Base-by-base conservation (phyloP, 768 basidiomycete genomes). In the Russula ochroleuca region DNA sequence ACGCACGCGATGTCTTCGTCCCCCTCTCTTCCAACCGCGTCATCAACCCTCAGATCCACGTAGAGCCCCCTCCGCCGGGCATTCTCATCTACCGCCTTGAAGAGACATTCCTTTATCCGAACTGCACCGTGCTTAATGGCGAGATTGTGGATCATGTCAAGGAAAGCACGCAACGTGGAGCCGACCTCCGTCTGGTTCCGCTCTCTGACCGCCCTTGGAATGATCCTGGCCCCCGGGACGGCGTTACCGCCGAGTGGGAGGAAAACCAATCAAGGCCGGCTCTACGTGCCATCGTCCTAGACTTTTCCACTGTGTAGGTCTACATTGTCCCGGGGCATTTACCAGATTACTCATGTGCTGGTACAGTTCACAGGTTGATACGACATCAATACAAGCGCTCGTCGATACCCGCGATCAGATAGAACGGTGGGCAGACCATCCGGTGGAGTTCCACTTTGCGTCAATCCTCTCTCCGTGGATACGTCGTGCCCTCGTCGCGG, bases 371-470 rank as follows among this genome's bases (percentile, higher is more conserved):
- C 89, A 98, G 67, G 81, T 98, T 48, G 97, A 99, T 70, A 92
- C 91, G 8, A 98, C 97, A 1, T 88, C 90, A 25, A 81, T 93
- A 1, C 97, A 98, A 75, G 84, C 92, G 38, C 80, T 99, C 50
- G 87, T 97, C 62, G 97, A 99, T 73, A 83, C 92, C 1, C 85
- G 94, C 21, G 83, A 76, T 35, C 90, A 90, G 73, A 81, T 98
- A n/a, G 94, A 98, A 72, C 83, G 85, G 69, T 98, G 91, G 88
- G 82, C 87, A 10, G 83, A 94, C 69, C 81, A 79, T 64, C 80
- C 85, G 4, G 82, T 93, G 1, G 89, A 92, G 83, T 98, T 97
- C 81, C 96, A 98, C 77, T 99, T 99, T 73, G 88, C 92, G 5
- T 85, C 90, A 40, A 80, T 98, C 40, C 83, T 95, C 59, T 94